These are phyloP conservation scores for Polytolypa hystricis DNA, from an alignment of 2,329 filamentous ascomycete species.

Conservation along the genomic window DNA sequence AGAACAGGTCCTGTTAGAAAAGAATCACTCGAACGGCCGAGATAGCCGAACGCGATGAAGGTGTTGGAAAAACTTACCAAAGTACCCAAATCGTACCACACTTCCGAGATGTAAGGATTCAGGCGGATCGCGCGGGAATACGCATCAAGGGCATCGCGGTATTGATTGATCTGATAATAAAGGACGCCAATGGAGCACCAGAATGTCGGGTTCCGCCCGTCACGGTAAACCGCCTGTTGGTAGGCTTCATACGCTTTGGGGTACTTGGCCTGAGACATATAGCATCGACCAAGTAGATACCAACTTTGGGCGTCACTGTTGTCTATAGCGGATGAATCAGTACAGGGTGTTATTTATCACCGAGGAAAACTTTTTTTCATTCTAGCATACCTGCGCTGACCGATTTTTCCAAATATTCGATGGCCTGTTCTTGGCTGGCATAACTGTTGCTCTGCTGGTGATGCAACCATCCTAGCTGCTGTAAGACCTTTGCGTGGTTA, in stretches of 20 bases:
- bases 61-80: slow-evolving; percentile 52
- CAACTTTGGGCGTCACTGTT: slow-evolving; percentile 94
- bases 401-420: slow-evolving; percentile 94
- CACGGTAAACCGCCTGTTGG: slow-evolving; percentile 95
- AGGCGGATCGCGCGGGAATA: slow-evolving; percentile 93
- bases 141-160: slow-evolving; percentile 91
- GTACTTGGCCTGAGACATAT: slow-evolving; percentile 99
- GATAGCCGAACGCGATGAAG: neutral
- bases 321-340: slow-evolving; percentile 49
- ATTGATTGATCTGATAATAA: slow-evolving; percentile 99
- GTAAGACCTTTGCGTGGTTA: slow-evolving; percentile 93
- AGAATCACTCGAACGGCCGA: neutral
- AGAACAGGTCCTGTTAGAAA: slow-evolving; percentile 19
- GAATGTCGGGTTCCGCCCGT: slow-evolving; percentile 94
- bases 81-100: slow-evolving; percentile 97
- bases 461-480: slow-evolving; percentile 95
- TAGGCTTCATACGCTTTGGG: slow-evolving; percentile 98
- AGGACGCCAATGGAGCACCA: slow-evolving; percentile 99
- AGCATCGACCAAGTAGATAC: slow-evolving; percentile 94
- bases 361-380: no score
- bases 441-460: slow-evolving; percentile 92
- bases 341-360: no score
- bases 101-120: slow-evolving; percentile 96
- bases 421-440: slow-evolving; percentile 85
- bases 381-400: slow-evolving; percentile 82